These are phyloP conservation scores for Alternaria ventricosa DNA, from an alignment of 2,329 filamentous ascomycete genomes.

Conservation along the genomic window DNA sequence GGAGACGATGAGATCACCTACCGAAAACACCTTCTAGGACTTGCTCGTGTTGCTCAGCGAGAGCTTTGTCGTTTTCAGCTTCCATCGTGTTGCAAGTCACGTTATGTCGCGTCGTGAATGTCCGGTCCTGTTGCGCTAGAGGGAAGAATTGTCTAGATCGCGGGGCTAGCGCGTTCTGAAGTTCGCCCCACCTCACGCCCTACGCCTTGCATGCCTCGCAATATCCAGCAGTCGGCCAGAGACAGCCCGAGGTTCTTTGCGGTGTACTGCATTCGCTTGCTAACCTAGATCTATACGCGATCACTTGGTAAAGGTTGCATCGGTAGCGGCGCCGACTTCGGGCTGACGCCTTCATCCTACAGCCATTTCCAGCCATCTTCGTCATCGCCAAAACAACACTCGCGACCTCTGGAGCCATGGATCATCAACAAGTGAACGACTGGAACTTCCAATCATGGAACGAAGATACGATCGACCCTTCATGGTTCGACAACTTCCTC, in stretches of 20 bases:
- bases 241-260: not conserved
- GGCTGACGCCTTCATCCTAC: not conserved
- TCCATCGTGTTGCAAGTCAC: conserved; percentile 5
- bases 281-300: not conserved
- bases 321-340: not conserved
- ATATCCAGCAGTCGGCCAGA: not conserved
- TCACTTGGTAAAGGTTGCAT: not conserved
- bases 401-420: not conserved
- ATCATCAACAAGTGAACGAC: not conserved
- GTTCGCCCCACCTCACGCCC: conserved; percentile 2
- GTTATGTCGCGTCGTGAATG: not conserved
- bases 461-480: conserved; percentile 5
- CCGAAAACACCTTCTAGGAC: conserved; percentile 35
- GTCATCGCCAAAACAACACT: not conserved
- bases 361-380: not conserved
- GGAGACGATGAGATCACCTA: conserved; percentile 1
- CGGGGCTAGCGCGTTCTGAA: conserved; percentile 1
- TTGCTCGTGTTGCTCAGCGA: not conserved
- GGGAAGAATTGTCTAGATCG: conserved; percentile 3
- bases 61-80: not conserved
- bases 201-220: conserved; percentile 8
- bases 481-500: conserved; percentile 5
- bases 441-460: conserved; percentile 6
- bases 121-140: not conserved
- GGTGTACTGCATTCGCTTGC: not conserved